Base-by-base conservation (phyloP, 1,284 basidiomycete genomes). In the Cutaneotrichosporon cavernicola region DNA sequence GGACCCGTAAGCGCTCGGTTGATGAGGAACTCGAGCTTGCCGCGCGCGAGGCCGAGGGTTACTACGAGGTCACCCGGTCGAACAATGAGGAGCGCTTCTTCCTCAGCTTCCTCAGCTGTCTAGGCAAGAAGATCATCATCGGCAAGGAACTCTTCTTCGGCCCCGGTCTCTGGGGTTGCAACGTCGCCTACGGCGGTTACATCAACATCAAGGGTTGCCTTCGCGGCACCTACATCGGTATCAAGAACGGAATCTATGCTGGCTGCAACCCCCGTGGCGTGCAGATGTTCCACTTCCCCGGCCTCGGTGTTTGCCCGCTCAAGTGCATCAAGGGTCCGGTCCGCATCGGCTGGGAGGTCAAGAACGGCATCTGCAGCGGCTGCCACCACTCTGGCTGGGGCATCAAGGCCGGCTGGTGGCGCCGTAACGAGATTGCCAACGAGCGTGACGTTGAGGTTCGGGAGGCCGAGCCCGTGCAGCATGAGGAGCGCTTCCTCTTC, bases 241-340 rank as follows among this genome's bases (percentile, higher is more conserved):
- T 53, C 38, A 30, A 32, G 22, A 10, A 53, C 34, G 50, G 59
- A 30, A 11, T 30, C 38, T 60, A 58, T 52, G 60, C 50, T 52
- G 60, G 60, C 21, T 32, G 38, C 40, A 38, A 43, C 52, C 14
- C 31, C 16, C n/a, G 47, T 18, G 60, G 60, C 16, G 53, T 47
- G 16, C 60, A 61, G 60, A n/a, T 61, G 26, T 61, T 40, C 60
- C 52, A 61, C 50, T 61, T 61, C 52, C 31, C 51, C 53, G 38
- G 53, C 40, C 21, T 31, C 14, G 52, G 32, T 40, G 40, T 61
- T 21, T 53, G 26, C 7, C 53, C 60, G 7, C 38, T 61, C 52
- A 56, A 31, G 21, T 34, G 52, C 60, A 11, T 10, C 31, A 43
- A 55, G 38, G 52, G 60, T 40, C 38, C 40, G 31, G n/a, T n/a